These are phyloP conservation scores for Neurospora sp. DNA, from an alignment of 495 filamentous ascomycete genomes.

Conservation along the genomic window DNA sequence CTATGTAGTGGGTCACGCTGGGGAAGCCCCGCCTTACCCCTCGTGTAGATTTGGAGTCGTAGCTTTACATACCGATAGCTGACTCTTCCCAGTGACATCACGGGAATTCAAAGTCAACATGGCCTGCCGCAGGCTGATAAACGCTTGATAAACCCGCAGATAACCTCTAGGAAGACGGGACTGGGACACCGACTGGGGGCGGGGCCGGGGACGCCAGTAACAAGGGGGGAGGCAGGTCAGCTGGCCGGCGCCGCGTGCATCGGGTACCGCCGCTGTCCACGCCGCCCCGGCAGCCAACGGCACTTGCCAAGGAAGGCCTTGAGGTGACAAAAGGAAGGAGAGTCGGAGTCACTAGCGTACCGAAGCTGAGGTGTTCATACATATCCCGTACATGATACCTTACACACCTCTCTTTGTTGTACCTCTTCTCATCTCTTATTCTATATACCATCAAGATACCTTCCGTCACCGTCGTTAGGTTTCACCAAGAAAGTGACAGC, in stretches of 20 bases:
- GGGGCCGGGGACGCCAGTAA: neutral
- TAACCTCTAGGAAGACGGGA: neutral
- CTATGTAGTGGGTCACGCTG: neutral
- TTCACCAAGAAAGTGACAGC: neutral
- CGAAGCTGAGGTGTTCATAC: neutral
- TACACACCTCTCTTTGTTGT: neutral
- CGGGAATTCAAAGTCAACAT: neutral
- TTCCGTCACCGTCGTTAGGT: neutral
- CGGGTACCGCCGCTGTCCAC: slow-evolving; percentile 1
- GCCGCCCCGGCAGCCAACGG: neutral
- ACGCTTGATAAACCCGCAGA: neutral
- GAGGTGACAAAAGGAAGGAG: neutral
- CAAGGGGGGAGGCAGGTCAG: neutral
- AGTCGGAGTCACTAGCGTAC: neutral
- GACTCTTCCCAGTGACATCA: neutral
- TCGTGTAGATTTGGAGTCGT: neutral
- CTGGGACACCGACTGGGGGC: neutral
- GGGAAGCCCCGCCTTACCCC: neutral
- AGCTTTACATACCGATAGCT: neutral
- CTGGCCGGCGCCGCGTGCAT: neutral
- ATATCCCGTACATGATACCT: slow-evolving; percentile 1
- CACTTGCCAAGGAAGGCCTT: neutral
- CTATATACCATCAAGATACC: neutral
- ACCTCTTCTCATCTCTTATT: neutral
- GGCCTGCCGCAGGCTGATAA: neutral